phyloP scores from a whole-genome alignment of 192 early-diverging fungal species.

The Coemansia sp. region DNA sequence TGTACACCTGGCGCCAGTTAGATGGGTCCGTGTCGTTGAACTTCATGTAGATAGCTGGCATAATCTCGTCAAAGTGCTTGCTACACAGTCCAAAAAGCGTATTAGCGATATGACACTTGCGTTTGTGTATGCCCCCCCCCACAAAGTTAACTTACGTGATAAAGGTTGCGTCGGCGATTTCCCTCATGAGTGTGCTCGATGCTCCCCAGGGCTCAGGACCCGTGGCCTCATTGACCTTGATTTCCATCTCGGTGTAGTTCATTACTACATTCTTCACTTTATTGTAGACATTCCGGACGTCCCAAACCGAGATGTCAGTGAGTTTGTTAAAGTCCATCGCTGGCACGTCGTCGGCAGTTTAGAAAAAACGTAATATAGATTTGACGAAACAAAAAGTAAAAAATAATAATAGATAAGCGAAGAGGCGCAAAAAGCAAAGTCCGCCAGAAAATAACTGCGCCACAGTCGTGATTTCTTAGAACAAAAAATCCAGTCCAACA shows the following conservation, averaged over 20 bases:
- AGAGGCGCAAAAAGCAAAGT: not conserved
- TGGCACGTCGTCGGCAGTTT: not conserved
- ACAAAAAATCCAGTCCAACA: no score
- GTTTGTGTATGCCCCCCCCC: not conserved
- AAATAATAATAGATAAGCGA: no score
- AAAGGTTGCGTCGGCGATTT: conserved; percentile 88
- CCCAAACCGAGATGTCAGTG: conserved; percentile 60
- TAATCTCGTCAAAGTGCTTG: conserved; percentile 93
- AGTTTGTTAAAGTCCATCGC: conserved; percentile 50
- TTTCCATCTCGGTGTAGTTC: conserved; percentile 93
- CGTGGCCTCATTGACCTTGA: conserved; percentile 90
- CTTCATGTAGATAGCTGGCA: conserved; percentile 88
- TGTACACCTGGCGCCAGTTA: conserved; percentile 97
- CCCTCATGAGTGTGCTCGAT: conserved; percentile 90
- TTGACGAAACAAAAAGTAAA: not conserved
- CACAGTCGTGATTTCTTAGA: not conserved
- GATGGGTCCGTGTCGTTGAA: conserved; percentile 82
- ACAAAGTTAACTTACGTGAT: conserved; percentile 63
- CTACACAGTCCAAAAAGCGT: conserved; percentile 37
- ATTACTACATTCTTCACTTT: conserved; percentile 86
- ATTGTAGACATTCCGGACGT: conserved; percentile 63
- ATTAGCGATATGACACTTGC: not conserved
- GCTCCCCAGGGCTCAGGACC: conserved; percentile 95
- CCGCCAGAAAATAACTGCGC: not conserved
- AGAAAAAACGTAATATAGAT: not conserved